phyloP scores from a whole-genome alignment of 2,329 filamentous ascomycete species.

The Curvularia hawaiiensis region DNA sequence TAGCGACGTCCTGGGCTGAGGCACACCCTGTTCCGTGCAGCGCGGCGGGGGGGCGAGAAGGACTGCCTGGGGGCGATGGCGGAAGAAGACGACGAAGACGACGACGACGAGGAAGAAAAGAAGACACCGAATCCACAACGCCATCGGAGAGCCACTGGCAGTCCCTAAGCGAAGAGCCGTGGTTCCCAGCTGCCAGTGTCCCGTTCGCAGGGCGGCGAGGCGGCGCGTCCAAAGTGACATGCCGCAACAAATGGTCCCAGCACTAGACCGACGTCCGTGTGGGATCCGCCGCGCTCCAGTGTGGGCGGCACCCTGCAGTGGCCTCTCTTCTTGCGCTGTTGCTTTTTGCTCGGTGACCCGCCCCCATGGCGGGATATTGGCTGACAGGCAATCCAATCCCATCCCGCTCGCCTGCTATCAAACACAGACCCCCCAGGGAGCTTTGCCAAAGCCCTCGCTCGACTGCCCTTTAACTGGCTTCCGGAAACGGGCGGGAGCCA shows the following conservation, averaged over 20 bases:
- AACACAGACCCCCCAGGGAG: slow-evolving; percentile 26
- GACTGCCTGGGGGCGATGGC: not conserved
- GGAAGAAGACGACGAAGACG: not conserved
- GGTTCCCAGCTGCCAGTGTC: not conserved
- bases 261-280: not conserved
- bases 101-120: not conserved
- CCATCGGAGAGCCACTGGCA: not conserved
- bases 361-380: slow-evolving; percentile 32
- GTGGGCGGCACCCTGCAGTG: slow-evolving; percentile 27
- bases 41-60: not conserved
- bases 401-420: slow-evolving; percentile 28
- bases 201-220: slow-evolving; percentile 1
- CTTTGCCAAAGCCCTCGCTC: slow-evolving; percentile 19
- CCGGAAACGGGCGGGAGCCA: not conserved
- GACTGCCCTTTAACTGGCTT: slow-evolving; percentile 1
- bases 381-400: slow-evolving; percentile 17
- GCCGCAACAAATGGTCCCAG: slow-evolving; percentile 36
- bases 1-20: slow-evolving; percentile 10
- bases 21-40: not conserved
- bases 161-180: not conserved
- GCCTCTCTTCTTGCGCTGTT: slow-evolving; percentile 15
- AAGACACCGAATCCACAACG: not conserved
- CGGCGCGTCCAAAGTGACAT: slow-evolving; percentile 19
- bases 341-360: slow-evolving; percentile 13
- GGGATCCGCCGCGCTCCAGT: slow-evolving; percentile 5